Percentiles rank a stretch among this genome's conserved stretches.
Evolutionary conservation across 768 basidiomycete genomes (phyloP).

Genomic region (Mycena albidolilacea): DNA sequence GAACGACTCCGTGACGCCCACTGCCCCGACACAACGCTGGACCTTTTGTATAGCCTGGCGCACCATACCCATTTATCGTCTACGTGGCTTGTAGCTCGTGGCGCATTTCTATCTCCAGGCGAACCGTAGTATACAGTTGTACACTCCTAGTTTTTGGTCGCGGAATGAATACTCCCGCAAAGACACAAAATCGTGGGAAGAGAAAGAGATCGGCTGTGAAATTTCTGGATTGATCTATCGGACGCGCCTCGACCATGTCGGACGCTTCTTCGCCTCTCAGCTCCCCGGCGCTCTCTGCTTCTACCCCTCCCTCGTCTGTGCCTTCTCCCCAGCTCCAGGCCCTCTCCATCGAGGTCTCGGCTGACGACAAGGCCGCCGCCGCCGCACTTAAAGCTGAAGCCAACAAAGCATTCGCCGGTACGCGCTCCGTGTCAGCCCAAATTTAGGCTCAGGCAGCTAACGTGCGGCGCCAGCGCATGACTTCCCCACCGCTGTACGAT

Average conservation of each 20-base stretch:
- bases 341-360: slow-evolving; percentile 67
- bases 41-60: slow-evolving; percentile 22
- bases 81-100: not conserved
- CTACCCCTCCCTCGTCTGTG: slow-evolving; percentile 68
- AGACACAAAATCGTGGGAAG: slow-evolving; percentile 12
- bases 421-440: slow-evolving; percentile 41
- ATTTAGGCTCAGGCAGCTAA: not conserved
- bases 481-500: slow-evolving; percentile 79
- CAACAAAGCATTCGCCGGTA: slow-evolving; percentile 89
- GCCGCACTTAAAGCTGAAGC: slow-evolving; percentile 84
- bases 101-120: not conserved
- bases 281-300: slow-evolving; percentile 58
- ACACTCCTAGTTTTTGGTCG: not conserved
- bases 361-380: slow-evolving; percentile 79
- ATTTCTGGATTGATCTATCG: slow-evolving; percentile 19
- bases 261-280: slow-evolving; percentile 51
- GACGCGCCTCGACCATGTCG: slow-evolving; percentile 51
- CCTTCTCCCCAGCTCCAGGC: slow-evolving; percentile 73
- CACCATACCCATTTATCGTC: slow-evolving; percentile 13
- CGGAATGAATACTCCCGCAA: not conserved
- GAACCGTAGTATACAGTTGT: slow-evolving; percentile 23
- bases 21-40: slow-evolving; percentile 28
- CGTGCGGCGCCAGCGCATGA: slow-evolving; percentile 67
- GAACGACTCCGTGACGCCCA: slow-evolving; percentile 11
- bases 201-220: no score